Conservation (phyloP, 495 filamentous ascomycete species). For the Podospora pseudopauciseta region DNA sequence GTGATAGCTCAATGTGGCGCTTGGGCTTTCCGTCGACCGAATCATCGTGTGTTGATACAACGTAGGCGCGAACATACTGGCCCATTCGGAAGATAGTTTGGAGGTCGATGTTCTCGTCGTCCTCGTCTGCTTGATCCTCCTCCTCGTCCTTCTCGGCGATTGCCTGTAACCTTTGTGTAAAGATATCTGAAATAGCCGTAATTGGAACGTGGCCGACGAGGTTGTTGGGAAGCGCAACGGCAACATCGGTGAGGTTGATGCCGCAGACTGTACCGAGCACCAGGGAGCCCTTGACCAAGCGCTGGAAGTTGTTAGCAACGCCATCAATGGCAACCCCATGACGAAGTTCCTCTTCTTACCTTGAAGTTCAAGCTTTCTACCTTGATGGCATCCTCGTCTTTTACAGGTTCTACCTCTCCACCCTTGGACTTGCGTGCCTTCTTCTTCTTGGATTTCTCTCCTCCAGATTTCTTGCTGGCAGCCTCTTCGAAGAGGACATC, state of each 20-base stretch:
- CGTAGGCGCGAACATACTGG: slow-evolving; percentile 84
- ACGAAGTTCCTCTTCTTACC: slow-evolving; percentile 44
- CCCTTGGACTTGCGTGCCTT: slow-evolving; percentile 58
- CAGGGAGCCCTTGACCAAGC: slow-evolving; percentile 74
- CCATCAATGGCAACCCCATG: not conserved
- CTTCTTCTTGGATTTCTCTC: slow-evolving; percentile 44
- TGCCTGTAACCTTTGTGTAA: slow-evolving; percentile 57
- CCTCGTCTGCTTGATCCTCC: slow-evolving; percentile 45
- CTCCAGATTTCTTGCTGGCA: slow-evolving; percentile 36
- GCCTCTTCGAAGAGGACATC: slow-evolving; percentile 92
- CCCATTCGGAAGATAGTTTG: slow-evolving; percentile 72
- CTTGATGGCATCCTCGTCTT: slow-evolving; percentile 58
- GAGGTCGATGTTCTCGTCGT: slow-evolving; percentile 61
- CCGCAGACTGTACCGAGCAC: slow-evolving; percentile 82
- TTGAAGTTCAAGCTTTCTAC: slow-evolving; percentile 89
- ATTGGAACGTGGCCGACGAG: slow-evolving; percentile 84
- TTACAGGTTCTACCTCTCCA: slow-evolving; percentile 33
- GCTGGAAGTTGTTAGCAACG: slow-evolving; percentile 53
- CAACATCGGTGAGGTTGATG: slow-evolving; percentile 73
- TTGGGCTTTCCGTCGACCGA: slow-evolving; percentile 58
- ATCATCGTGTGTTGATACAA: slow-evolving; percentile 69
- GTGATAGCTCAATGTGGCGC: slow-evolving; percentile 76
- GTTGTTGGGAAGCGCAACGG: slow-evolving; percentile 84
- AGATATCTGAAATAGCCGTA: slow-evolving; percentile 73
- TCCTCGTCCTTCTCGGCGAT: slow-evolving; percentile 54